Conservation (phyloP, 2,329 filamentous ascomycete genomes). For the Elsinoe necatrix region DNA sequence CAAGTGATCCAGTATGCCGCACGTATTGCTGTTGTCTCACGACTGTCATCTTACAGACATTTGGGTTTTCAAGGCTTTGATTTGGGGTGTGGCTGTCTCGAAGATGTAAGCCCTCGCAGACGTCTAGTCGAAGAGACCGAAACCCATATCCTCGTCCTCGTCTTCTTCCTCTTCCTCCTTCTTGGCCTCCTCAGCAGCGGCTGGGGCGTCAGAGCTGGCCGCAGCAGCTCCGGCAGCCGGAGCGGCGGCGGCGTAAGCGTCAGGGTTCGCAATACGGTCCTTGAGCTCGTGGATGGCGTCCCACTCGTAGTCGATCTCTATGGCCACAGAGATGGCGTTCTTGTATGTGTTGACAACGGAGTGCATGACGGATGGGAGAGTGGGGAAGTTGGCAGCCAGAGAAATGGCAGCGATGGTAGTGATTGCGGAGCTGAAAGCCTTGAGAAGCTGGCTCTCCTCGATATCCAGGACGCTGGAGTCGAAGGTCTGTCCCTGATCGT, state of each 20-base stretch:
- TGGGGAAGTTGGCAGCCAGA: constrained; percentile 89
- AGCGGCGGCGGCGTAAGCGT: constrained; percentile 80
- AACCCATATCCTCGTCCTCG: constrained; percentile 45
- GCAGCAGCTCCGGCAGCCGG: constrained; percentile 56
- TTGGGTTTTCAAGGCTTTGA: constrained; percentile 16
- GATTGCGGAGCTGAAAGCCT: constrained; percentile 71
- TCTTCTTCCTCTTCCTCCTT: constrained; percentile 55
- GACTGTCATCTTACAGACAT: not conserved
- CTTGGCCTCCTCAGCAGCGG: constrained; percentile 49
- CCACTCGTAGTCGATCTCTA: constrained; percentile 89
- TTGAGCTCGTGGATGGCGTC: constrained; percentile 95
- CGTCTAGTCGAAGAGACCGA: constrained; percentile 47
- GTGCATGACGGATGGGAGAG: constrained; percentile 92
- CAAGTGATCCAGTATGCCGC: not conserved
- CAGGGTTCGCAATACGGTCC: constrained; percentile 98
- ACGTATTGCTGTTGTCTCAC: constrained; percentile 31
- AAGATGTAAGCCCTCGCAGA: not conserved
- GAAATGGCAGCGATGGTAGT: constrained; percentile 83
- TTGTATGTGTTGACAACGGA: constrained; percentile 97
- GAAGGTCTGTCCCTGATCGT: constrained; percentile 96
- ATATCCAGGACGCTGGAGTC: constrained; percentile 79
- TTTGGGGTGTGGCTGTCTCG: constrained; percentile 18
- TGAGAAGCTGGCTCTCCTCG: constrained; percentile 86
- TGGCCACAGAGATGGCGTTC: constrained; percentile 82
- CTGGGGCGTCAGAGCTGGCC: constrained; percentile 44